Percentiles rank a stretch among this genome's conserved stretches.
Evolutionary conservation across 495 filamentous ascomycete genomes (phyloP).

Genomic region (Tuber calosporum): DNA sequence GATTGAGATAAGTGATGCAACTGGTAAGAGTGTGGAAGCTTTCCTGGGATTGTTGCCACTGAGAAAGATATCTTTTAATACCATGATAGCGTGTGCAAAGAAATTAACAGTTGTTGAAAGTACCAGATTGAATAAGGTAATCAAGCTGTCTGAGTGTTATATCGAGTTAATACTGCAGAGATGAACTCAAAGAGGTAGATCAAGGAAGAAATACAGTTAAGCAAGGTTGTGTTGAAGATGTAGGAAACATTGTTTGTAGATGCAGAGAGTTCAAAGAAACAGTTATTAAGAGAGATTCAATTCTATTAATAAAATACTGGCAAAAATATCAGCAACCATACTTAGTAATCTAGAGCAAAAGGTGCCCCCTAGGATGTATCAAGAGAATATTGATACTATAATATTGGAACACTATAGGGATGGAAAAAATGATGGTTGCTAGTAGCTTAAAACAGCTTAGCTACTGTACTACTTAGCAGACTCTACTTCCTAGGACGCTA

Average conservation of each 20-base stretch:
- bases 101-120: background rate
- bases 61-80: background rate
- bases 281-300: too few relatives aligned
- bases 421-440: too few relatives aligned
- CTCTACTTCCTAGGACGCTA: background rate
- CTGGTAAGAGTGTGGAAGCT: background rate
- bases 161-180: background rate
- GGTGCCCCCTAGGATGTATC: background rate
- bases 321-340: background rate
- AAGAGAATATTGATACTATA: background rate
- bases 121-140: background rate
- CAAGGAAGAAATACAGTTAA: too few relatives aligned
- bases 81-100: background rate
- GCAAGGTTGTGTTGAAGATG: too few relatives aligned
- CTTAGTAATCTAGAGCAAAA: background rate
- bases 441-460: background rate
- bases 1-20: background rate
- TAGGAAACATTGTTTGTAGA: too few relatives aligned
- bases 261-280: too few relatives aligned
- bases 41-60: fast-evolving
- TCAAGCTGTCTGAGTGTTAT: background rate
- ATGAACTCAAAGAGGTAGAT: too few relatives aligned
- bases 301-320: background rate
- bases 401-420: background rate
- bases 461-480: background rate